Conservation (phyloP, 2,329 filamentous ascomycete species). For the Kalaharituber pfeilii region DNA sequence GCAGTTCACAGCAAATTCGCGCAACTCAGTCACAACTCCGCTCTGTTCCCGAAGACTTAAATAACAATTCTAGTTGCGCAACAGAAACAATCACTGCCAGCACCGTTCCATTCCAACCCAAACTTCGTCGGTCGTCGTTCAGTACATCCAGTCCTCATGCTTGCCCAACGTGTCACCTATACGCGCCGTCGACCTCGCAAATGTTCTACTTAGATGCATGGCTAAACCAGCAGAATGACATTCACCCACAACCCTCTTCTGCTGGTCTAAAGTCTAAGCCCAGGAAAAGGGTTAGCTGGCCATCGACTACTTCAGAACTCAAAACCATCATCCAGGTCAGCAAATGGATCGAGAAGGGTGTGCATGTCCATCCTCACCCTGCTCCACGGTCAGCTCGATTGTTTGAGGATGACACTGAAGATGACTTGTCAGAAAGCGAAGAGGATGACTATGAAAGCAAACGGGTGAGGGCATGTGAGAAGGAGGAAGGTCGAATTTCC, state of each 20-base stretch:
- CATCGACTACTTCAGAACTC: background rate
- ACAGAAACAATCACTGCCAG: background rate
- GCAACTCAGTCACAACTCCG: no score
- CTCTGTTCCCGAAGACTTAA: no score
- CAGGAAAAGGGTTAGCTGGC: background rate
- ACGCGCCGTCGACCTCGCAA: background rate
- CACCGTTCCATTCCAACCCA: background rate
- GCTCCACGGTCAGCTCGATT: background rate
- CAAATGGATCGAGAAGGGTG: background rate
- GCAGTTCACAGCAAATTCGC: background rate
- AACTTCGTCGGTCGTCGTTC: background rate
- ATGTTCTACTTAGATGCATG: background rate
- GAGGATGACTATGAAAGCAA: background rate
- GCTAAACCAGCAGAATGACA: background rate
- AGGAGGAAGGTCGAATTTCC: background rate
- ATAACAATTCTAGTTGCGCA: background rate
- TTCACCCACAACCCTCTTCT: background rate
- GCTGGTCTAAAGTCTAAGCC: background rate
- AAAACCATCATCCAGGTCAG: background rate
- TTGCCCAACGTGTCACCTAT: background rate
- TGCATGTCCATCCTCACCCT: background rate
- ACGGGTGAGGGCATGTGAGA: background rate
- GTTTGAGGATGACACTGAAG: background rate
- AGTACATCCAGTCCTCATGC: background rate
- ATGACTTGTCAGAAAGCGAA: background rate